Evolutionary conservation across 2,329 filamentous ascomycete genomes (phyloP).

Genomic region (Meredithiella fracta): DNA sequence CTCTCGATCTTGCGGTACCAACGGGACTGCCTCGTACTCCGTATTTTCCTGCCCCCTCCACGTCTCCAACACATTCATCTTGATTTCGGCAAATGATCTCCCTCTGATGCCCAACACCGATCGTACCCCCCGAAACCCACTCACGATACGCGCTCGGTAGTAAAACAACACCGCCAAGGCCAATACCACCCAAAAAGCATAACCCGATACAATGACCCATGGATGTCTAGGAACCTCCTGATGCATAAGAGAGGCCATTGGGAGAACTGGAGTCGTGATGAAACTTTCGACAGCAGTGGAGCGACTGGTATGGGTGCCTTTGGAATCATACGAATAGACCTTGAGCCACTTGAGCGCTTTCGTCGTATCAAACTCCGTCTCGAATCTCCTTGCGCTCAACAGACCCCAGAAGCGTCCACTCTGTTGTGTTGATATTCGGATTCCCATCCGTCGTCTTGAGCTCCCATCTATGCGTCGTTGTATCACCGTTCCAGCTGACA

Average conservation of each 20-base stretch:
- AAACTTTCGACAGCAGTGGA: neutral
- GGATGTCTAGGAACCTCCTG: slow-evolving; percentile 5
- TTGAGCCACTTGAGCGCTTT: neutral
- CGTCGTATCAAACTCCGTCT: slow-evolving; percentile 22
- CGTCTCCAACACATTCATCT: neutral
- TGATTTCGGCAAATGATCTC: neutral
- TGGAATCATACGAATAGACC: neutral
- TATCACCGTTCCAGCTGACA: slow-evolving; percentile 39
- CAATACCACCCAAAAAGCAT: neutral
- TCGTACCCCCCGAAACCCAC: neutral
- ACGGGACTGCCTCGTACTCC: slow-evolving; percentile 8
- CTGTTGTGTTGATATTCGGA: slow-evolving; percentile 20
- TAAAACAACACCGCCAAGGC: neutral
- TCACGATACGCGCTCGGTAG: neutral
- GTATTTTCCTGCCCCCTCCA: neutral
- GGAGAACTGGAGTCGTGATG: neutral
- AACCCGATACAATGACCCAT: slow-evolving; percentile 1
- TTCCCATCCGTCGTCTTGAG: slow-evolving; percentile 27
- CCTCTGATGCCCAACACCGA: neutral
- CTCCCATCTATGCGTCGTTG: slow-evolving; percentile 29
- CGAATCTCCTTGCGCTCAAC: slow-evolving; percentile 25
- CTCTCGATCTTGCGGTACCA: slow-evolving; percentile 3
- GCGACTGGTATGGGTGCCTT: neutral
- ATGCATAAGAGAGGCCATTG: slow-evolving; percentile 8
- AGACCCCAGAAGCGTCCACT: slow-evolving; percentile 23